Evolutionary conservation across 202 grass and related monocot species (phyloP), one percentile per base, ranked within the genome.

Genomic region (Dendrocalamus latiflorus): DNA sequence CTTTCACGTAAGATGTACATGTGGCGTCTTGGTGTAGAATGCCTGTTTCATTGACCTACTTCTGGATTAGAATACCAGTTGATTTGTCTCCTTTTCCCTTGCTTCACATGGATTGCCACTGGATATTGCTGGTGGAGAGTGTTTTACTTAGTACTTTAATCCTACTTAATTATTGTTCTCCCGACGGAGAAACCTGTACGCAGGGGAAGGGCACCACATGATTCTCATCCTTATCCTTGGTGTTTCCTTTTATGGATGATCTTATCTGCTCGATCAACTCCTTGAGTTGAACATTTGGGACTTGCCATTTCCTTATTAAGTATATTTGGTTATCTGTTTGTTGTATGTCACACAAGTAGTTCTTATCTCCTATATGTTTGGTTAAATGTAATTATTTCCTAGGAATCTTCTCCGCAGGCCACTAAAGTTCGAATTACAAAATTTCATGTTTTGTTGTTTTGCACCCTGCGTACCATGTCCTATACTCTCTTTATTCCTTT

Each of bases 71-170:
- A 89, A 81, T 89, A 89, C 47, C 74, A 61, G 4, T 86, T 16
- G 24, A 74, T 53, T 39, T 76, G 59, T 78, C 88, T 79, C 59
- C 24, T 53, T 45, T n/a, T 63, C 42, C 55, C 11, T 63, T 21
- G 69, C 61, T 79, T 89, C 66, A 79, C 68, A 82, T 90, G 88
- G 74, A 83, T 74, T 21, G 24, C 41, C 51, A 68, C 63, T 78
- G 88, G 73, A 83, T 78, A 26, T 42, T 67, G 41, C 67, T 13
- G 33, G n/a, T 71, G 15, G n/a, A n/a, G 21, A 10, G 37, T 43
- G 1, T 50, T 79, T 77, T 77, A 67, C 21, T 1, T 64, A 8
- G 18, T 66, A 67, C 20, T 78, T 86, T 82, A 89, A 73, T 36
- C 66, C 3, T 3, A 16, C 82, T 33, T 70, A 82, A 77, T 86